Base-by-base conservation (phyloP, 2,329 filamentous ascomycete species). In the Chalara sp. region DNA sequence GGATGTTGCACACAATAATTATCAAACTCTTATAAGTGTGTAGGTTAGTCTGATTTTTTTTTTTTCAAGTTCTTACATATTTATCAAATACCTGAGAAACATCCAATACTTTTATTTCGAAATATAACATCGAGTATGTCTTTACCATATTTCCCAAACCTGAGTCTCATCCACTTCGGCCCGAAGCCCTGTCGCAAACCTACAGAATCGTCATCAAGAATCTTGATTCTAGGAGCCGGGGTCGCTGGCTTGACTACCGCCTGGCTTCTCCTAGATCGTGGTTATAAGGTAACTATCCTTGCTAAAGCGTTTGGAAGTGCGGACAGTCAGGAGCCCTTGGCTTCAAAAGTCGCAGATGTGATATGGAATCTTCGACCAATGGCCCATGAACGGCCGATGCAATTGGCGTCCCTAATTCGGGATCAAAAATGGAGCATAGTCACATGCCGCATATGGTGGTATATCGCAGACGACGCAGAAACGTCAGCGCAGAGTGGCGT, bases 321-420 rank as follows among this genome's bases (percentile, higher is more conserved):
- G 28, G 28, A 6, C 21, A 41, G 31, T 10, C n/a, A 32, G 32
- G 13, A 48, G 33, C 33, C 35, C 13, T 29, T 48, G 21, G 43
- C 46, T n/a, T 48, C 46, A 12, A 35, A 48, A 32, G 43, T 48
- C 32, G 46, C 46, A 6, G 46, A 39, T 6, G 46, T 39, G 13
- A 13, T 48, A 12, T 52, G 50, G 50, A 46, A 52, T 28, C 49
- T 41, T 44, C 46, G 42, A 8, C 50, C 41, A 13, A 46, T 46
- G 32, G 28, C 45, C n/a, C 49, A 46, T 43, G 50, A 46, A 12
- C 41, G 49, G 29, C 50, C 48, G n/a, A 48, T 33, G 29, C 42
- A 52, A 30, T 7, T 21, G 10, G 42, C 42, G 3, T 52, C 50
- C n/a, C 32, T 52, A 31, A 10, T 5, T 21, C 13, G 41, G 7